These are phyloP conservation scores for Fusarium anthophilum DNA, from an alignment of 2,329 filamentous ascomycete genomes.

Conservation along the genomic window DNA sequence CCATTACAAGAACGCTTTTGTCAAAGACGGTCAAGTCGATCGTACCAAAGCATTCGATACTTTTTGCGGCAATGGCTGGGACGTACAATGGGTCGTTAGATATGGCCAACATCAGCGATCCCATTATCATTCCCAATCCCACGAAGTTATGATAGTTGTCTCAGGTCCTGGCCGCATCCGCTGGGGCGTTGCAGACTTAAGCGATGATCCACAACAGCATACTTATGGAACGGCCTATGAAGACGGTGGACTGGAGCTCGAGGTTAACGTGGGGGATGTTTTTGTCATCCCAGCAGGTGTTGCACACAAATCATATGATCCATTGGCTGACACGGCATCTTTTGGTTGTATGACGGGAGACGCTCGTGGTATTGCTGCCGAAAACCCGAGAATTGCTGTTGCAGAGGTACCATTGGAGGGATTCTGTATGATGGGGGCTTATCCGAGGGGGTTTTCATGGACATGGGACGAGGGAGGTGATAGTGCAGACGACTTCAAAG, in stretches of 20 bases:
- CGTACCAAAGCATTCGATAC: slow-evolving; percentile 5
- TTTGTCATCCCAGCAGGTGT: slow-evolving; percentile 11
- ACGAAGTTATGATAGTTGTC: slow-evolving; percentile 13
- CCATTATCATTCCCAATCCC: slow-evolving; percentile 7
- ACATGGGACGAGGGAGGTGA: slow-evolving; percentile 19
- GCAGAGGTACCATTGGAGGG: neutral
- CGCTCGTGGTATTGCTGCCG: neutral
- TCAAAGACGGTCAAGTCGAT: slow-evolving; percentile 4
- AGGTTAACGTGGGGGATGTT: slow-evolving; percentile 10
- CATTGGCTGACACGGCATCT: neutral
- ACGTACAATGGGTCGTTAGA: slow-evolving; percentile 9
- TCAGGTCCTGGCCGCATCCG: slow-evolving; percentile 1
- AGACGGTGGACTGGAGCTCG: neutral
- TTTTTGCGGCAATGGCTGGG: neutral
- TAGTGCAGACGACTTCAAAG: neutral
- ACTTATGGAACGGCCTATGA: slow-evolving; percentile 5
- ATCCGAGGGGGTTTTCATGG: slow-evolving; percentile 3
- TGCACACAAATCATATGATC: slow-evolving; percentile 13
- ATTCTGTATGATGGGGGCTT: slow-evolving; percentile 20
- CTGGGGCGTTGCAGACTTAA: slow-evolving; percentile 13
- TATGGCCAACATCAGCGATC: slow-evolving; percentile 12
- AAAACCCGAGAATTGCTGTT: neutral
- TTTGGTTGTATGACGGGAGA: slow-evolving; percentile 15
- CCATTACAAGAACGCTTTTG: slow-evolving; percentile 4
- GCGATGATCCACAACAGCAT: slow-evolving; percentile 2